Evolutionary conservation across 2,329 filamentous ascomycete species (phyloP).

Genomic region (Calonectria fujianensis): DNA sequence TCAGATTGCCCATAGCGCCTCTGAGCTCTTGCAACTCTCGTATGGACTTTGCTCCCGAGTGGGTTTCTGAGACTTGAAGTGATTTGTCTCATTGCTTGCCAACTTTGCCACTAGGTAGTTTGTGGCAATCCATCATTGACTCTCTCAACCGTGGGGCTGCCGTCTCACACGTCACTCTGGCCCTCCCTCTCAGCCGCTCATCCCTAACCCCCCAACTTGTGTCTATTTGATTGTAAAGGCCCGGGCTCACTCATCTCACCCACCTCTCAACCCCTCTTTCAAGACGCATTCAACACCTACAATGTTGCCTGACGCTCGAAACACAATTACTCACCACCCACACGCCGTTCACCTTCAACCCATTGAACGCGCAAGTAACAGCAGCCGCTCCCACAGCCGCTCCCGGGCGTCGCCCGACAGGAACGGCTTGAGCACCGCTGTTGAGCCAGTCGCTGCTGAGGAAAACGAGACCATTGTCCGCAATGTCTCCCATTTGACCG

Average conservation of each 20-base stretch:
- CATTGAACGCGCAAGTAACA: constrained; percentile 55
- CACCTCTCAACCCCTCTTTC: constrained; percentile 21
- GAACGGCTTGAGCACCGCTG: constrained; percentile 67
- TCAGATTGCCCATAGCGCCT: constrained; percentile 7
- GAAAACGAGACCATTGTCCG: constrained; percentile 64
- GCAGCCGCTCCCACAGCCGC: constrained; percentile 36
- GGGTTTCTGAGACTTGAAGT: constrained; percentile 6
- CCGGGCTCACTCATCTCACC: constrained; percentile 28
- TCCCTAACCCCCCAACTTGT: neutral
- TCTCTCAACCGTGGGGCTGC: constrained; percentile 7
- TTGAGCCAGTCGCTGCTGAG: constrained; percentile 63
- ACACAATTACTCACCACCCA: constrained; percentile 66
- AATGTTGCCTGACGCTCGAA: constrained; percentile 66
- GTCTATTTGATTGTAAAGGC: neutral
- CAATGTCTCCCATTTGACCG: constrained; percentile 63
- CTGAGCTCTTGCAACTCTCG: neutral
- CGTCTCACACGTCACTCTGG: constrained; percentile 31
- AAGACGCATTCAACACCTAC: constrained; percentile 26
- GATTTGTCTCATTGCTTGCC: constrained; percentile 10
- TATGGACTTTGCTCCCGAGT: neutral
- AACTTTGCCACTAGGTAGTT: neutral
- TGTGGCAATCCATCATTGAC: constrained; percentile 16
- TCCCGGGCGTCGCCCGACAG: constrained; percentile 54
- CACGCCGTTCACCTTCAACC: constrained; percentile 66
- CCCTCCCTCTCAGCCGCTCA: neutral